Evolutionary conservation across 192 early-diverging fungal genomes (phyloP), one percentile per base, ranked within the genome.

Genomic region (Coemansia sp.): DNA sequence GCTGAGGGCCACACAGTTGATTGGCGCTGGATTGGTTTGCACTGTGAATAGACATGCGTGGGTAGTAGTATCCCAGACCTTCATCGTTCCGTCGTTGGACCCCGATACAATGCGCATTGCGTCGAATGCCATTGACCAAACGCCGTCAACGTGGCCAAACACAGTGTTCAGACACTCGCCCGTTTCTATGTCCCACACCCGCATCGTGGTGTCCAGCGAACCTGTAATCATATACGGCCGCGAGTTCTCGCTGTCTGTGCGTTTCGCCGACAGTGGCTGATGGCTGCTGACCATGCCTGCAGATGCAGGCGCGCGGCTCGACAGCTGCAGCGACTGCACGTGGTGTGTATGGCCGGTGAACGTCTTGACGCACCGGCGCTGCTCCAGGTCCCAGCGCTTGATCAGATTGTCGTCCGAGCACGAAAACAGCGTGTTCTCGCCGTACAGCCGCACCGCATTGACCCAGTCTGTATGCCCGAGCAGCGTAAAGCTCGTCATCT

Each of bases 391-490:
- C 92, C 93, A 95, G 10, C 90, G 64, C 71, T 88, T 86, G 28
- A 91, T 81, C 2, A 90, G 92, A 43, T 82, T 82, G 54, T 99
- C 97, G 71, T 98, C 95, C 9, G 92, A 92, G 38, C 90, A 92
- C 1, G 92, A 93, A 9, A 98, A 84, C 29, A 91, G 53, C 14
- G 82, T 58, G 27, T 80, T 83, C 25, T 86, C 75, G 57, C 86
- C 83, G 45, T 81, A 85, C 30, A 98, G 82, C 28, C 87, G 86
- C 30, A 98, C 93, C 38, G 87, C 80, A 72, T 98, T 98, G 46
- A 98, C 92, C 88, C 91, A 89, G 68, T 95, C 93, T 1, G 84
- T 77, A 54, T 99, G 95, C 0, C 94, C 97, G 14, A 72, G 82
- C 18, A 98, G 76, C 1, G 85, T 86, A 57, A 81, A 81, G 65